Conservation (phyloP, 2,329 filamentous ascomycete species). For the Neofusicoccum sp. region DNA sequence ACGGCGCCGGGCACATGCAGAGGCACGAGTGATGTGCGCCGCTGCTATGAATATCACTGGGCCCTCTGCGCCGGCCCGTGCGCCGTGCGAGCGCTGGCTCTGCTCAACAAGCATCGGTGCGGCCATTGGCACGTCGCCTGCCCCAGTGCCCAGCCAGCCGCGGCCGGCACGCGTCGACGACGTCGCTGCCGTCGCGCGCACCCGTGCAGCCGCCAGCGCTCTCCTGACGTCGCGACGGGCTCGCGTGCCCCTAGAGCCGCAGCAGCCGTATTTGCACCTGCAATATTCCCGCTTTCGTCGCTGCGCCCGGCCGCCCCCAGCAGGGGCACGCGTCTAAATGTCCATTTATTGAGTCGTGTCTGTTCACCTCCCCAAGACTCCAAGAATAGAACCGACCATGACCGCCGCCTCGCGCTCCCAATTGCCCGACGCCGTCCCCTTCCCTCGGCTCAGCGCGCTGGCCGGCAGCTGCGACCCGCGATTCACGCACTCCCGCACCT, state of each 20-base stretch:
- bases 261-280: neutral
- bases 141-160: neutral
- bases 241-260: neutral
- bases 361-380: slow-evolving; percentile 41
- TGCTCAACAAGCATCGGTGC: slow-evolving; percentile 7
- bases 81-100: slow-evolving; percentile 5
- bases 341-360: neutral
- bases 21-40: slow-evolving; percentile 4
- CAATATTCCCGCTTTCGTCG: slow-evolving; percentile 3
- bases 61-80: slow-evolving; percentile 2
- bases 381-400: slow-evolving; percentile 83
- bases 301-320: neutral
- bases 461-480: slow-evolving; percentile 69
- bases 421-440: slow-evolving; percentile 49
- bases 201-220: neutral
- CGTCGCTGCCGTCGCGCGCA: neutral
- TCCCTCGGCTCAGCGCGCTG: slow-evolving; percentile 45
- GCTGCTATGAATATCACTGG: slow-evolving; percentile 11
- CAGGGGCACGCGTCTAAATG: neutral
- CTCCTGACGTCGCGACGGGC: neutral
- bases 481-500: slow-evolving; percentile 79
- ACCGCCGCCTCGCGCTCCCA: slow-evolving; percentile 94
- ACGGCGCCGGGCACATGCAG: slow-evolving; percentile 4
- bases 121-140: neutral
- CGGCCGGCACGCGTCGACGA: neutral